A percentile compares a stretch with the other conserved stretches of the same genome.
phyloP scores from a whole-genome alignment of 2,329 filamentous ascomycete genomes.

The Nannizziopsis barbatae region DNA sequence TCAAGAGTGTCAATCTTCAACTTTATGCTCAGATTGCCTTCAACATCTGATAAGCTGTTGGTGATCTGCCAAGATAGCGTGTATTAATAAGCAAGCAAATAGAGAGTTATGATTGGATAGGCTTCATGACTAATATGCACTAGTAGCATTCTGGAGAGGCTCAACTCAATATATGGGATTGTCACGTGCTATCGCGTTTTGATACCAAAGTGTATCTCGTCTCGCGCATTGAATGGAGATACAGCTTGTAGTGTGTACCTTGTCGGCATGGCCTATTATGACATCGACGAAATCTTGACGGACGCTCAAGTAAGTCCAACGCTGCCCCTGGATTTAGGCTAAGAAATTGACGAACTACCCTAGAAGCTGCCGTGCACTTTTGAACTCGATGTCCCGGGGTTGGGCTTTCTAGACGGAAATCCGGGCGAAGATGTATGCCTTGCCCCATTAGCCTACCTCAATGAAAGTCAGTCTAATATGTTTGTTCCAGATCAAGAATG shows the following conservation, averaged over 20 bases:
- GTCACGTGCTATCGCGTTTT: conserved; percentile 4
- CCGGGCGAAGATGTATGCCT: conserved; percentile 46
- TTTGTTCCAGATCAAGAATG: conserved; percentile 56
- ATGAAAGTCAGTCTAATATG: not conserved
- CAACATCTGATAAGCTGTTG: too few relatives aligned
- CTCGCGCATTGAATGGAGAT: not conserved
- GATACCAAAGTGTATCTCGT: not conserved
- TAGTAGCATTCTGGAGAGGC: too few relatives aligned
- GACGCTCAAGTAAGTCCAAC: conserved; percentile 31
- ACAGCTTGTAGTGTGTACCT: not conserved
- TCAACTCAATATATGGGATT: too few relatives aligned
- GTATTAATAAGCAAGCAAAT: too few relatives aligned
- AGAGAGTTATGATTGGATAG: too few relatives aligned
- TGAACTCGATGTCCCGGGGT: conserved; percentile 72
- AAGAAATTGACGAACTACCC: not conserved
- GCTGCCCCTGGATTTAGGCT: not conserved
- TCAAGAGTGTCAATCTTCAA: too few relatives aligned
- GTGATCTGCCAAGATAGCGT: too few relatives aligned
- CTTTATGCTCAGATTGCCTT: too few relatives aligned
- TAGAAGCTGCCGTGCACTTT: conserved; percentile 97
- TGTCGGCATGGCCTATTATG: conserved; percentile 35
- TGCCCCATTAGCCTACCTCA: not conserved
- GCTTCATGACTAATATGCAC: too few relatives aligned
- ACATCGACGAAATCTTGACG: conserved; percentile 38
- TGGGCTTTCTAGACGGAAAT: conserved; percentile 84